A percentile compares a stretch with the other conserved stretches of the same genome.
These are phyloP conservation scores for Rhodotorula glutinis DNA, from an alignment of 1,284 basidiomycete genomes.

Conservation along the genomic window DNA sequence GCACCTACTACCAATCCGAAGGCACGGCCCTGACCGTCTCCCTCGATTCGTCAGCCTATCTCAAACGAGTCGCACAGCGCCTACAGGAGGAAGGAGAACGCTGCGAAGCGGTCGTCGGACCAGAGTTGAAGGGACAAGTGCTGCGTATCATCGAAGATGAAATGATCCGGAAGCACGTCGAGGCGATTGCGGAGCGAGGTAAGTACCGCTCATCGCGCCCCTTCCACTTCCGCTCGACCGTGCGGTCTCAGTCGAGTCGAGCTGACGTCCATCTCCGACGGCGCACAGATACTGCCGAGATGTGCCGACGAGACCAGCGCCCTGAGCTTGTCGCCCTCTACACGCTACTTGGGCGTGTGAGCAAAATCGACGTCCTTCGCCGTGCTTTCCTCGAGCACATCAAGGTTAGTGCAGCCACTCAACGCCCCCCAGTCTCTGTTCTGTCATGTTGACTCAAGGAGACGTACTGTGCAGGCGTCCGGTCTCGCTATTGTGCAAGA, in stretches of 20 bases:
- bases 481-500: constrained; percentile 59
- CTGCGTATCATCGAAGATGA: constrained; percentile 34
- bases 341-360: constrained; percentile 61
- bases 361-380: constrained; percentile 58
- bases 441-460: not conserved
- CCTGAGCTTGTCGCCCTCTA: constrained; percentile 61
- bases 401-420: constrained; percentile 44
- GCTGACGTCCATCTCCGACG: too few relatives aligned
- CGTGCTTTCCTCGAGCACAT: constrained; percentile 62
- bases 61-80: constrained; percentile 55
- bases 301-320: constrained; percentile 37
- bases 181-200: constrained; percentile 37
- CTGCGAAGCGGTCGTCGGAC: constrained; percentile 54
- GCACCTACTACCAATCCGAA: constrained; percentile 18
- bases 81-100: constrained; percentile 60
- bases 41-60: constrained; percentile 52
- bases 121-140: constrained; percentile 25
- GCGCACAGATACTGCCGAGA: constrained; percentile 17
- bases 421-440: constrained; percentile 46
- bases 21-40: constrained; percentile 10
- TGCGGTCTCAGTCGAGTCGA: not conserved
- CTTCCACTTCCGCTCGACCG: too few relatives aligned
- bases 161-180: constrained; percentile 38
- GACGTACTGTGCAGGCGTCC: constrained; percentile 48
- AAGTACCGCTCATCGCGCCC: not conserved